Conservation (phyloP, 805 yeast species). For the Tanozyma kutaoensis region DNA sequence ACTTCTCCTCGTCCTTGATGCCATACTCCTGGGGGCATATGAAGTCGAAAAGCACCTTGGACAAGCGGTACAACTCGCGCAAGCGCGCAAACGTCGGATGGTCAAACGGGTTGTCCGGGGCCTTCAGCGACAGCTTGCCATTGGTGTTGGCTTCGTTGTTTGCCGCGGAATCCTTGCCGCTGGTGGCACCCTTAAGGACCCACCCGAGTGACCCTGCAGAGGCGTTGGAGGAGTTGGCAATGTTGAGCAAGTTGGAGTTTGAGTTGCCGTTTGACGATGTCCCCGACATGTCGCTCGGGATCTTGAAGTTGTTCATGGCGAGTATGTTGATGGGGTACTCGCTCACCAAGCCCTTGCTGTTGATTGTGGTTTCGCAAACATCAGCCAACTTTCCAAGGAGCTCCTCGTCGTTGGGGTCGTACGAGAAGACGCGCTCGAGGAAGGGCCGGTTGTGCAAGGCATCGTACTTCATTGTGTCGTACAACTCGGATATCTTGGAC, state of each 20-base stretch:
- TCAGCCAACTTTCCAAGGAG: constrained; percentile 22
- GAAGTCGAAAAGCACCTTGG: constrained; percentile 90
- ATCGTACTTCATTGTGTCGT: constrained; percentile 97
- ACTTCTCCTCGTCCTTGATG: constrained; percentile 85
- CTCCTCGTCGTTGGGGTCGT: constrained; percentile 30
- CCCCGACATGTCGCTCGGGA: constrained; percentile 25
- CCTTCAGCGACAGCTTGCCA: constrained; percentile 1
- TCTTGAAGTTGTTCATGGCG: constrained; percentile 66
- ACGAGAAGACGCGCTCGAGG: constrained; percentile 69
- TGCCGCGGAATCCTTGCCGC: constrained; percentile 8
- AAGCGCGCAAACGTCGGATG: constrained; percentile 67
- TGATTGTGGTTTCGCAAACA: constrained; percentile 27
- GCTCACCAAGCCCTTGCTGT: constrained; percentile 45
- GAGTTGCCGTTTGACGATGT: constrained; percentile 8
- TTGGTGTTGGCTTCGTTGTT: constrained; percentile 6
- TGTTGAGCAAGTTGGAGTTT: constrained; percentile 9
- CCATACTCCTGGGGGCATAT: constrained; percentile 99
- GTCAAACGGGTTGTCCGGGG: constrained; percentile 42
- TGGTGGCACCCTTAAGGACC: constrained; percentile 39
- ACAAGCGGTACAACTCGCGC: constrained; percentile 77
- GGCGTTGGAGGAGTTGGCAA: constrained; percentile 11
- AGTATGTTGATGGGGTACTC: constrained; percentile 62
- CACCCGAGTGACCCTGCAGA: constrained; percentile 64
- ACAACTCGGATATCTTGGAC: constrained; percentile 87
- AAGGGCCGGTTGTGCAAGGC: constrained; percentile 91